Percentiles rank a stretch among this genome's conserved stretches.
phyloP scores from a whole-genome alignment of 2,329 filamentous ascomycete genomes.

The Ceratocystis huliohia region DNA sequence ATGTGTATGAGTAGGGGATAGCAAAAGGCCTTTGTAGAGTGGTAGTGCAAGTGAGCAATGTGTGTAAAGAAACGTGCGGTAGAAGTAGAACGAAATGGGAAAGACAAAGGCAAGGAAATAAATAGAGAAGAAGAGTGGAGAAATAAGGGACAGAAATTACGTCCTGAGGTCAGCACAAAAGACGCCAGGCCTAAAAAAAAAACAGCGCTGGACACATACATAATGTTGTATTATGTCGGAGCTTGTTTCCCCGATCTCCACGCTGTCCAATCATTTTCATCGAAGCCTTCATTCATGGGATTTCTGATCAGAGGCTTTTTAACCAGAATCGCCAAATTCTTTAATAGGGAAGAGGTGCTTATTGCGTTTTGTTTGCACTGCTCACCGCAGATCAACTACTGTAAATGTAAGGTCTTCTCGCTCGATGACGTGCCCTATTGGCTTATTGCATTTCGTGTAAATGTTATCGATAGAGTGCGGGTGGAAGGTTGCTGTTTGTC shows the following conservation, averaged over 20 bases:
- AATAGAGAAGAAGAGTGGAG: background rate
- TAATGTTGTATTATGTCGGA: background rate
- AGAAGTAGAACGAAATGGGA: background rate
- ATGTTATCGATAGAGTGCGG: constrained; percentile 54
- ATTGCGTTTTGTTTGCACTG: background rate
- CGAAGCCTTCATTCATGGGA: background rate
- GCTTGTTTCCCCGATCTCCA: background rate
- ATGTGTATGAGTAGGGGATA: background rate
- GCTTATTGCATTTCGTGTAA: constrained; percentile 61
- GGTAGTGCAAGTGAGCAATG: background rate
- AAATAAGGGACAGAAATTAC: background rate
- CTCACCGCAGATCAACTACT: constrained; percentile 41
- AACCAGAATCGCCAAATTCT: background rate
- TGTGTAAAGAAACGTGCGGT: background rate
- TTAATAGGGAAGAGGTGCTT: background rate
- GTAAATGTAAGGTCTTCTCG: constrained; percentile 50
- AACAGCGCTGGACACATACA: background rate
- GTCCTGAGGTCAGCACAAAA: background rate
- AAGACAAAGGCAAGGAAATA: background rate
- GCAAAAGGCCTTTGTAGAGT: background rate
- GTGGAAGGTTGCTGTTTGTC: constrained; percentile 70
- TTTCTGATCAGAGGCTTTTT: background rate
- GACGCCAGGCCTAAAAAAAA: background rate
- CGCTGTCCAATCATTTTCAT: background rate
- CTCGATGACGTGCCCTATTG: constrained; percentile 57